These are phyloP conservation scores for Spizellomyces sp. DNA, from an alignment of 192 early-diverging fungal species.

Conservation along the genomic window DNA sequence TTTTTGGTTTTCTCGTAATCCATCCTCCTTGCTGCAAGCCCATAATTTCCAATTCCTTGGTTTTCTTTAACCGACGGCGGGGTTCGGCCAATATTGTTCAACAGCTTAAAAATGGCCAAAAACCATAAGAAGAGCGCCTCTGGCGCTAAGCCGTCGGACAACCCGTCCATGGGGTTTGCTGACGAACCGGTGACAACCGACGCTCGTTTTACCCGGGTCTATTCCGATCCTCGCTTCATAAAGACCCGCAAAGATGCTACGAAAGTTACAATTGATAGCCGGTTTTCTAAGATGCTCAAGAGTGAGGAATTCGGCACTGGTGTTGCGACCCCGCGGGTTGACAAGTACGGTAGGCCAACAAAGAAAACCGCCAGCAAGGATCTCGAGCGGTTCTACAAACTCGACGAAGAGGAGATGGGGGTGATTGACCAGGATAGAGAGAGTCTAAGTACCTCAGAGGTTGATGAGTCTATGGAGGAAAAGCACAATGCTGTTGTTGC, in stretches of 20 bases:
- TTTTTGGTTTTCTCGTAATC: too few relatives aligned
- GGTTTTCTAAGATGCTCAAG: constrained; percentile 83
- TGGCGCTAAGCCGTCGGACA: too few relatives aligned
- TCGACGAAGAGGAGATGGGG: constrained; percentile 58
- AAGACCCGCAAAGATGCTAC: constrained; percentile 75
- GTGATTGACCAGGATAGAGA: constrained; percentile 36
- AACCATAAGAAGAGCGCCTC: too few relatives aligned
- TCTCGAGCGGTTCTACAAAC: constrained; percentile 74
- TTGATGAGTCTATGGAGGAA: constrained; percentile 38
- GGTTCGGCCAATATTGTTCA: too few relatives aligned
- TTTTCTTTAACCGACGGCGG: too few relatives aligned
- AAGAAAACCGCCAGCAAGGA: constrained; percentile 55
- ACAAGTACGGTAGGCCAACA: constrained; percentile 73
- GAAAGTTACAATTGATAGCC: constrained; percentile 87
- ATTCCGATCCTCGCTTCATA: constrained; percentile 80
- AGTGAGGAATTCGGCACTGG: constrained; percentile 62
- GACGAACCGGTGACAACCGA: constrained; percentile 45
- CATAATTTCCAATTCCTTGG: too few relatives aligned
- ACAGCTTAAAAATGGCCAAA: too few relatives aligned
- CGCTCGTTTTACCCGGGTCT: constrained; percentile 76
- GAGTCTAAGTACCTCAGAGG: constrained; percentile 26
- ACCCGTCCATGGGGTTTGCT: too few relatives aligned
- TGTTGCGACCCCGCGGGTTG: constrained; percentile 44
- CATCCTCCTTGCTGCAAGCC: too few relatives aligned
- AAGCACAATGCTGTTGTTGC: constrained; percentile 33